Evolutionary conservation across 495 filamentous ascomycete species (phyloP), one percentile per base, ranked within the genome.

Genomic region (Tuber microsphaerosporum): DNA sequence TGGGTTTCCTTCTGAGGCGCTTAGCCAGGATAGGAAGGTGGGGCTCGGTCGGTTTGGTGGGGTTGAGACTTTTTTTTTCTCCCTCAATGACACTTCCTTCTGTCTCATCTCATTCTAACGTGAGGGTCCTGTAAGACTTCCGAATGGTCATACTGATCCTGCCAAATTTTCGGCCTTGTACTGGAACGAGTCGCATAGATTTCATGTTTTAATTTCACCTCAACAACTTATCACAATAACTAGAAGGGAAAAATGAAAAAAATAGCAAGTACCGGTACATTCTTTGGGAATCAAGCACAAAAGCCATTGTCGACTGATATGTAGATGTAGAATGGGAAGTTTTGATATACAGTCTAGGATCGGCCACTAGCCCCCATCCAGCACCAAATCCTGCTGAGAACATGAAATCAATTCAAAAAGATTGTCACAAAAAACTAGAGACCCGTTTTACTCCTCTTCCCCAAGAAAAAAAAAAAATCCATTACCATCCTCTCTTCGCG

Each of bases 401-500:
- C 56, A 31, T 31, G 56, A 31, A 65, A 26, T 65, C 56, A 31
- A 31, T 65, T 31, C 56, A 31, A 31, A 31, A 65, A 65, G 26
- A 65, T n/a, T 10, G 14, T 31, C 10, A n/a, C 56, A 65, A 26
- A 17, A 65, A 65, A 65, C 14, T n/a, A 65, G 56, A 65, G 31
- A 31, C 10, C 3, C 56, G 16, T 31, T 17, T 14, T 31, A 65
- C 56, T n/a, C 56, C n/a, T 17, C 5, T 17, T 31, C n/a, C 51
- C 48, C 22, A 4, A 26, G 26, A 65, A 65, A 31, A 71, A 14
- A 69, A 17, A 20, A 12, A n/a, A n/a, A n/a, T n/a, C 9, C 43
- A 26, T 85, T 89, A 97, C 94, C 94, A 97, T 2, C 95, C 95
- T 75, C 95, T 86, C 74, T 89, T 89, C 22, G 94, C 92, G 87